phyloP scores from a whole-genome alignment of 768 basidiomycete genomes.

The Boletus edulis region DNA sequence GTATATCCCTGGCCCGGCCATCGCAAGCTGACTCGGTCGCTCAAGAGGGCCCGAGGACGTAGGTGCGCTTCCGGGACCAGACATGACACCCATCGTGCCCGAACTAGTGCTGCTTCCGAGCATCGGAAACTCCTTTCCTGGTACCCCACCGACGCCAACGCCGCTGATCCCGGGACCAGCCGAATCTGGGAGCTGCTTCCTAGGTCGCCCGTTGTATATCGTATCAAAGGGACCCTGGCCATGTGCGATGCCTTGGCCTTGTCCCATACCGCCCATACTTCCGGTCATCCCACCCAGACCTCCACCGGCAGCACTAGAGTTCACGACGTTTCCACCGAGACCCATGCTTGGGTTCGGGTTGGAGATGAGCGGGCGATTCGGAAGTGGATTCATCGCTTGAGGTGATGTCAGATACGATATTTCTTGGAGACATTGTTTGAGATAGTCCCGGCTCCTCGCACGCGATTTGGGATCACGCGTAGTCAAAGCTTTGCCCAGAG shows the following conservation, averaged over 20 bases:
- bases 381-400: constrained; percentile 95
- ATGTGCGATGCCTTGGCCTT: constrained; percentile 20
- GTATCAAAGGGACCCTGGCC: constrained; percentile 54
- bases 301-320: constrained; percentile 13
- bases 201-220: constrained; percentile 76
- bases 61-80: constrained; percentile 51
- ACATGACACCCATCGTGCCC: constrained; percentile 41
- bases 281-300: constrained; percentile 12
- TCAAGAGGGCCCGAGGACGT: constrained; percentile 51
- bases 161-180: constrained; percentile 37
- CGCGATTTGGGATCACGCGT: constrained; percentile 95
- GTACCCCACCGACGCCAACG: constrained; percentile 33
- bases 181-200: constrained; percentile 76
- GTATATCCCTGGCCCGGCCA: constrained; percentile 37
- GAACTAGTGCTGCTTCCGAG: constrained; percentile 46
- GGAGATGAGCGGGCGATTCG: constrained; percentile 71
- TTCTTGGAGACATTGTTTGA: constrained; percentile 99
- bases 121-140: constrained; percentile 61
- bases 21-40: constrained; percentile 41
- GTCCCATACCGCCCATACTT: constrained; percentile 11
- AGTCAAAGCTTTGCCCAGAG: constrained; percentile 67
- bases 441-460: constrained; percentile 91
- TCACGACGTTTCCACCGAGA: constrained; percentile 17
- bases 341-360: constrained; percentile 42
- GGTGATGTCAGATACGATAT: constrained; percentile 96